A percentile compares a stretch with the other conserved stretches of the same genome.
Conservation (phyloP, 192 early-diverging fungal genomes). For the Backusella circina region DNA sequence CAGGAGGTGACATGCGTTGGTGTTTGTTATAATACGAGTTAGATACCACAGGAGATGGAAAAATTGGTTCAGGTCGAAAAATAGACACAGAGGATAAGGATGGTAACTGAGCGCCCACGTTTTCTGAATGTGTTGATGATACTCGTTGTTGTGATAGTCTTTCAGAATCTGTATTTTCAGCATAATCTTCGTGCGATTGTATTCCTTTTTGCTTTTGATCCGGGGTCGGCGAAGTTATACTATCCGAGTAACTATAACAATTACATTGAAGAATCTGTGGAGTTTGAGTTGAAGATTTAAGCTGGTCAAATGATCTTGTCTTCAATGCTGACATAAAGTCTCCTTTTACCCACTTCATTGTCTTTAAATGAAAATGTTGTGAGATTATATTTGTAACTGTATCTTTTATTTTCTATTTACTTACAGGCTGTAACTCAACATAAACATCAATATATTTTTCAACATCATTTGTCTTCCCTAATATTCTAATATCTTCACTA, state of each 20-base stretch:
- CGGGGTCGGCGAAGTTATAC: neutral
- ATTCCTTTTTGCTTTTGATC: neutral
- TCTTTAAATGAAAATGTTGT: neutral
- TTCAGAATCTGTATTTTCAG: neutral
- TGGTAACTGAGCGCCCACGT: neutral
- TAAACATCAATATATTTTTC: constrained; percentile 6
- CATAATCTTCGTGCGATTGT: neutral
- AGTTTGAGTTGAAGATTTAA: constrained; percentile 4
- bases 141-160: constrained; percentile 6
- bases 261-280: constrained; percentile 8
- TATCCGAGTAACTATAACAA: neutral
- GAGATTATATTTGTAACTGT: neutral
- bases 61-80: constrained; percentile 2
- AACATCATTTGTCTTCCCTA: constrained; percentile 10
- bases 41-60: neutral
- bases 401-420: neutral
- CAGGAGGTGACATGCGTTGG: neutral
- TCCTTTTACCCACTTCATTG: constrained; percentile 20
- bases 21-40: neutral
- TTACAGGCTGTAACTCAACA: constrained; percentile 31
- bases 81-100: neutral
- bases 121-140: neutral
- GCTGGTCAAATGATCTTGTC: constrained; percentile 14
- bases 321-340: constrained; percentile 19
- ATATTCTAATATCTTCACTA: neutral